phyloP scores from a whole-genome alignment of 768 basidiomycete genomes.

The Suillus decipiens region DNA sequence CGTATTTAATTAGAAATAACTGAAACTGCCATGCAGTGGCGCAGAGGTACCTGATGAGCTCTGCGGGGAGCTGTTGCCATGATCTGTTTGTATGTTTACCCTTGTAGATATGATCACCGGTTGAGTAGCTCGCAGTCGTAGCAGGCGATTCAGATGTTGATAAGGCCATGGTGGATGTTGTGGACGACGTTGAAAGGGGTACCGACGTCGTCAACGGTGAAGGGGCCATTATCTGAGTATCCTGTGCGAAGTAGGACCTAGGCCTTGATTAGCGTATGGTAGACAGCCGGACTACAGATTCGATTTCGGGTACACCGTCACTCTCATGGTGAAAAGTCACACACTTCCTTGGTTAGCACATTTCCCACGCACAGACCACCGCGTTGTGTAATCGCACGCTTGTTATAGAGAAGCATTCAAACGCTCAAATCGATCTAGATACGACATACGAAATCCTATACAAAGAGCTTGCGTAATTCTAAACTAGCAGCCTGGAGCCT shows the following conservation, averaged over 20 bases:
- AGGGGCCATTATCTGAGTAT: constrained; percentile 34
- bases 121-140: constrained; percentile 22
- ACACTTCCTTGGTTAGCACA: constrained; percentile 6
- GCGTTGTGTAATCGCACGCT: neutral
- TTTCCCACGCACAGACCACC: constrained; percentile 31
- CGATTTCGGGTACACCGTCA: constrained; percentile 26
- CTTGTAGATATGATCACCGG: constrained; percentile 46
- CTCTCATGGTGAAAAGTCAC: constrained; percentile 8
- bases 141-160: constrained; percentile 21
- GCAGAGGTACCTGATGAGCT: constrained; percentile 56
- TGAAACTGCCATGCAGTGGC: constrained; percentile 28
- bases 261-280: constrained; percentile 38
- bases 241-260: constrained; percentile 35
- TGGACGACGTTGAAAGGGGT: constrained; percentile 20
- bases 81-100: constrained; percentile 58
- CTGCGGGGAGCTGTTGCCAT: constrained; percentile 62
- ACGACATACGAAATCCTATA: constrained; percentile 1
- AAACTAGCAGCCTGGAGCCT: constrained; percentile 47
- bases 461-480: constrained; percentile 33
- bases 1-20: constrained; percentile 7
- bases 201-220: constrained; percentile 18
- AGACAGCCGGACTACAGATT: constrained; percentile 34
- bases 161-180: constrained; percentile 7
- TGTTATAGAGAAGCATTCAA: neutral
- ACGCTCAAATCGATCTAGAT: neutral